These are phyloP conservation scores for Globisporangium sylvaticum DNA, from an alignment of 352 stramenopile species.

Conservation along the genomic window DNA sequence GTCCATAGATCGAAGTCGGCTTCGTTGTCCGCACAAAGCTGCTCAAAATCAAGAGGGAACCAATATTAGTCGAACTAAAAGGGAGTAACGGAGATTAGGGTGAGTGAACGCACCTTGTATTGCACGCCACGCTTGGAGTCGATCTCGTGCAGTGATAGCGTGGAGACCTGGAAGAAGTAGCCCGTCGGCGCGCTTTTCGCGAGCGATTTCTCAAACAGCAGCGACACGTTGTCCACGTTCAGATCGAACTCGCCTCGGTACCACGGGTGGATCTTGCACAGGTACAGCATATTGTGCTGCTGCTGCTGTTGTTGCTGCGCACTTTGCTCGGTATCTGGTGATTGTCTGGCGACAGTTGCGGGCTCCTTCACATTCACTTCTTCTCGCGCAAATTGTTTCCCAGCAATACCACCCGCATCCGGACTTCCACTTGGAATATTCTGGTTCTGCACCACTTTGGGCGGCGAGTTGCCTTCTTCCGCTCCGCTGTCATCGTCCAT, in stretches of 20 bases:
- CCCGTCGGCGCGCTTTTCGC: conserved; percentile 70
- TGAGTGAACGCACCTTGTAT: conserved; percentile 82
- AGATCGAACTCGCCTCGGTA: conserved; percentile 76
- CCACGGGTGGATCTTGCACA: conserved; percentile 77
- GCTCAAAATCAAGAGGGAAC: too few species aligned
- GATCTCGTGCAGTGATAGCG: conserved; percentile 65
- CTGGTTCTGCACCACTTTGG: neutral
- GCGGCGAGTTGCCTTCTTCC: neutral
- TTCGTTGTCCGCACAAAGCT: conserved; percentile 72
- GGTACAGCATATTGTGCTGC: conserved; percentile 58
- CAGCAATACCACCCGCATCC: neutral
- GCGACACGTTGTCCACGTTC: conserved; percentile 67
- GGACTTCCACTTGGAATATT: neutral
- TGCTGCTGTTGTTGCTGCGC: conserved; percentile 19
- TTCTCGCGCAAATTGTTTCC: neutral
- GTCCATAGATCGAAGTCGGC: conserved; percentile 80
- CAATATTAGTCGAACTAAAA: too few species aligned
- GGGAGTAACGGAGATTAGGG: too few species aligned
- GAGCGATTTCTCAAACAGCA: conserved; percentile 80
- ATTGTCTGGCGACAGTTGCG: neutral
- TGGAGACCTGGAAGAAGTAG: conserved; percentile 86
- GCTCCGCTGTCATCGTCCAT: conserved; percentile 39
- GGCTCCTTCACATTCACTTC: conserved; percentile 1
- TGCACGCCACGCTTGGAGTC: conserved; percentile 79
- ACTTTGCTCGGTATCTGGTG: conserved; percentile 1